A percentile compares a stretch with the other conserved stretches of the same genome.
These are phyloP conservation scores for Phtheirospermum japonicum DNA, from an alignment of 257 asterid genomes.

Conservation along the genomic window DNA sequence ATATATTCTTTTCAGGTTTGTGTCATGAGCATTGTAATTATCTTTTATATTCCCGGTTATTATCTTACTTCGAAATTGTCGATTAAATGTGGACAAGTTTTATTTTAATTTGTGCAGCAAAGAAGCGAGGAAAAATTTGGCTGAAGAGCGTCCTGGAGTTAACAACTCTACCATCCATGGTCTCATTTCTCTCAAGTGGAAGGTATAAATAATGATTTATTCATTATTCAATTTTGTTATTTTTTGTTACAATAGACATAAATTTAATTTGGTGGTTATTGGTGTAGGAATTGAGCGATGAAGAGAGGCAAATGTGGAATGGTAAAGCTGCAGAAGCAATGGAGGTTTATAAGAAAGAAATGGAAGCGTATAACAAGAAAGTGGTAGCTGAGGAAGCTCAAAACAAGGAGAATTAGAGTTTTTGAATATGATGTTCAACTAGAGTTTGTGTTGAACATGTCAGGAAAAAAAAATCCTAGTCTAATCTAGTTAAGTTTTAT, in stretches of 20 bases:
- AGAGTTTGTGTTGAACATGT: conserved; percentile 53
- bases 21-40: background rate
- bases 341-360: conserved; percentile 75
- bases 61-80: too few species aligned
- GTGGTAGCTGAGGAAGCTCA: conserved; percentile 43
- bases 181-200: conserved; percentile 81
- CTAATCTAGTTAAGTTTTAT: background rate
- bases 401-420: conserved; percentile 21
- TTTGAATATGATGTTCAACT: conserved; percentile 43
- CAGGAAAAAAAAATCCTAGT: too few species aligned
- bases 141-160: conserved; percentile 59
- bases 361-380: conserved; percentile 64
- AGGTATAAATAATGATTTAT: conserved; percentile 45
- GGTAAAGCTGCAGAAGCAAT: conserved; percentile 65
- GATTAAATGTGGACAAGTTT: too few species aligned
- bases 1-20: conserved; percentile 59
- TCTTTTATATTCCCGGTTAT: too few species aligned
- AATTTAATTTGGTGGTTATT: too few species aligned
- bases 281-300: conserved; percentile 61
- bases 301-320: conserved; percentile 70
- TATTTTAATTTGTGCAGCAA: conserved; percentile 37
- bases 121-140: conserved; percentile 55
- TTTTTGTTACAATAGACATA: too few species aligned
- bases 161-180: conserved; percentile 59
- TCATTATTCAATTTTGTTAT: too few species aligned